Percentiles rank a stretch among this genome's conserved stretches.
These are phyloP conservation scores for Pisolithus sp. DNA, from an alignment of 768 basidiomycete species.

Conservation along the genomic window DNA sequence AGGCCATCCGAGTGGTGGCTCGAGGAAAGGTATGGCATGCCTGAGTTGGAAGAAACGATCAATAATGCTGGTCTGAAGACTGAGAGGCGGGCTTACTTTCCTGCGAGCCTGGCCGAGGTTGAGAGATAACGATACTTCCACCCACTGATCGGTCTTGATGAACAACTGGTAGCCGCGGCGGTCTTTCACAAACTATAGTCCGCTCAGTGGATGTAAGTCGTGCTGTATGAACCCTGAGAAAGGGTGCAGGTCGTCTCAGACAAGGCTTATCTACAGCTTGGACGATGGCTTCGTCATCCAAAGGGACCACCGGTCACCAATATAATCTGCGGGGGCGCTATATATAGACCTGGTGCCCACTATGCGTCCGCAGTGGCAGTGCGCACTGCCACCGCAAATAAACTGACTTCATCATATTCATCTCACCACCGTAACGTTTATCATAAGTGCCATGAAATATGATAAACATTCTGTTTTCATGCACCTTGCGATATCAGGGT, in stretches of 20 bases:
- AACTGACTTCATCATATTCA: no score
- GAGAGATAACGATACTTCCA: conserved; percentile 34
- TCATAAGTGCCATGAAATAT: no score
- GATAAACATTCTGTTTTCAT: no score
- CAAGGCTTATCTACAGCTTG: no score
- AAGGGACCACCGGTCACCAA: no score
- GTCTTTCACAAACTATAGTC: conserved; percentile 11
- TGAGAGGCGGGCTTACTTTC: conserved; percentile 41
- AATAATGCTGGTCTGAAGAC: conserved; percentile 35
- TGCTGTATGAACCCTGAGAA: conserved; percentile 53
- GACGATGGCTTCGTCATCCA: no score
- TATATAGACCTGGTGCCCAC: no score
- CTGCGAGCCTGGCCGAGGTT: conserved; percentile 19
- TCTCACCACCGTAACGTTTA: no score
- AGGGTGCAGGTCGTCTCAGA: conserved; percentile 63
- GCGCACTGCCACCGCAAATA: no score
- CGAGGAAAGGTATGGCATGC: conserved; percentile 44
- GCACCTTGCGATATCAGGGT: no score
- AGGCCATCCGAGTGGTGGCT: conserved; percentile 67
- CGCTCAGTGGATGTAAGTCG: conserved; percentile 11
- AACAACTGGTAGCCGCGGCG: conserved; percentile 11
- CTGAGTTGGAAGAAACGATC: conserved; percentile 30
- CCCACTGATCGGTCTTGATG: conserved; percentile 41
- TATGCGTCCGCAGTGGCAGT: no score
- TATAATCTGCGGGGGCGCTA: no score